These are phyloP conservation scores for Backusella tarrabulga DNA, from an alignment of 192 early-diverging fungal species.

Conservation along the genomic window DNA sequence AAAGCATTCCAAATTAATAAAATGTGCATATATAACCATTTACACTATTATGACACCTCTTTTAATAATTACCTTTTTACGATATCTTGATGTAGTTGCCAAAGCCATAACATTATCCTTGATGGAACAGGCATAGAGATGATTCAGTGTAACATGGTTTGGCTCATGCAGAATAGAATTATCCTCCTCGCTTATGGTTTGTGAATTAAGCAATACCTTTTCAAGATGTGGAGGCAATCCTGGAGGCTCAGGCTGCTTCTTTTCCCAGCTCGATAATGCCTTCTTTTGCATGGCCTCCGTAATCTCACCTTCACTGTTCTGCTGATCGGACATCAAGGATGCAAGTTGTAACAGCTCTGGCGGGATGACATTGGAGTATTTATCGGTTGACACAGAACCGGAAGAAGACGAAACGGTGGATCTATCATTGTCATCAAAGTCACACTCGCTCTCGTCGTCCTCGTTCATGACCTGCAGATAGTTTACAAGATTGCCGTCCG, in stretches of 20 bases:
- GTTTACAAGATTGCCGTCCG: constrained; percentile 95
- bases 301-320: background rate
- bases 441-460: constrained; percentile 55
- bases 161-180: constrained; percentile 81
- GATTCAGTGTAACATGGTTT: constrained; percentile 92
- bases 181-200: constrained; percentile 71
- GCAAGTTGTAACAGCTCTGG: constrained; percentile 28
- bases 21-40: background rate
- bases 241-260: constrained; percentile 63
- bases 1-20: background rate
- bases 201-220: constrained; percentile 86
- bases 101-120: constrained; percentile 96
- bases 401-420: constrained; percentile 10
- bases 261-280: constrained; percentile 7
- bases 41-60: background rate
- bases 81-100: constrained; percentile 85
- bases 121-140: constrained; percentile 95
- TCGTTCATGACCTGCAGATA: constrained; percentile 85
- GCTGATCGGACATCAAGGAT: background rate
- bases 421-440: constrained; percentile 16
- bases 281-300: background rate
- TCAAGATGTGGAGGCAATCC: constrained; percentile 90
- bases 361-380: constrained; percentile 40
- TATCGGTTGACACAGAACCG: constrained; percentile 20
- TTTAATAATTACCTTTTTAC: constrained; percentile 71